Evolutionary conservation across 768 basidiomycete species (phyloP), one percentile per base, ranked within the genome.

Genomic region (Rickenella mellea): DNA sequence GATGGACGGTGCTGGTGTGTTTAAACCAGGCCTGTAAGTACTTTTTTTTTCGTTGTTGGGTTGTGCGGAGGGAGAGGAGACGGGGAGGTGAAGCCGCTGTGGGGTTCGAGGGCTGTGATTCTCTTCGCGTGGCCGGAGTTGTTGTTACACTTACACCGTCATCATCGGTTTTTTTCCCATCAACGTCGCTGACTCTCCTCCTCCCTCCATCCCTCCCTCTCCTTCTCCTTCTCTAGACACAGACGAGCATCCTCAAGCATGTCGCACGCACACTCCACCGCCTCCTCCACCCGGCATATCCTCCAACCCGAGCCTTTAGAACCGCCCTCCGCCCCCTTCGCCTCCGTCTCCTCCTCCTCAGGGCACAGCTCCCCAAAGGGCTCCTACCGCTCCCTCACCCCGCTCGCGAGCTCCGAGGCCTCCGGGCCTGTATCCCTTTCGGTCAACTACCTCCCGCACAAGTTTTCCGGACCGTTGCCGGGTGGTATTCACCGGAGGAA

Each of bases 391-490:
- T 57, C 56, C 6, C 43, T 48, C 27, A 53, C 54, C 5, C 51
- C 61, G 21, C 54, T 48, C 27, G 49, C 47, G 43, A 51, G 50
- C 25, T 49, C 47, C 30, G 30, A 19, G 15, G 39, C 50, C 24
- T 43, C 48, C 29, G 42, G 45, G 24, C n/a, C 19, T 22, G 15
- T 22, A 17, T 71, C 68, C 7, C 72, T 84, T 46, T 72, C 70
- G 41, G 69, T 82, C 53, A 83, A 86, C 60, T 90, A 84, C 55
- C 67, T 87, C 17, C 86, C 86, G 9, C 62, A 68, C 42, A 90
- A 90, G 61, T 85, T 88, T 61, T 78, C 82, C 11, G 60, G 60
- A 41, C 56, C 57, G 49, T 59, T 67, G 64, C 33, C 33, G 24
- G 33, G 67, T 35, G 71, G 60, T 53, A 63, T 55, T 42, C 73